phyloP scores from a whole-genome alignment of 2,329 filamentous ascomycete genomes.

The Annulohypoxylon truncatum region DNA sequence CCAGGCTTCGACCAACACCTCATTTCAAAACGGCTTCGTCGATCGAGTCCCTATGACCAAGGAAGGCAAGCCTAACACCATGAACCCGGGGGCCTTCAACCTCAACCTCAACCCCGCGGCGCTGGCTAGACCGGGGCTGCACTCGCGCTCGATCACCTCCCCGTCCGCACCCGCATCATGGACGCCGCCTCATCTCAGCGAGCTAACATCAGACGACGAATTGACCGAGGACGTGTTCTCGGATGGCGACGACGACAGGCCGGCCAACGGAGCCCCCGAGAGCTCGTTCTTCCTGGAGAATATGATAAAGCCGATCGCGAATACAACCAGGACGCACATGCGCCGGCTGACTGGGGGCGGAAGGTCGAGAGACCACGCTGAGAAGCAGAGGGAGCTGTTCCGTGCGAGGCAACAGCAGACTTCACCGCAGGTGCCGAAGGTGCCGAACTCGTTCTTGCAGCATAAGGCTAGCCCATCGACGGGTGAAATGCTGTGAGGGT shows the following conservation, averaged over 20 bases:
- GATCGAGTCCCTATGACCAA: slow-evolving; percentile 75
- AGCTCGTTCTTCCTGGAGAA: slow-evolving; percentile 68
- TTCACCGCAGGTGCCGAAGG: slow-evolving; percentile 57
- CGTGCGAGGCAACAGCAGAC: slow-evolving; percentile 49
- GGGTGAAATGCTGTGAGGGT: slow-evolving; percentile 41
- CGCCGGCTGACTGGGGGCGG: slow-evolving; percentile 71
- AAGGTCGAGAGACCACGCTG: slow-evolving; percentile 53
- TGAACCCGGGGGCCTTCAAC: slow-evolving; percentile 71
- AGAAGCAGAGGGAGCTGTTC: slow-evolving; percentile 53
- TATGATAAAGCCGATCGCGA: slow-evolving; percentile 69
- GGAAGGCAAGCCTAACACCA: slow-evolving; percentile 68
- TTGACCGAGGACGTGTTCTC: slow-evolving; percentile 79
- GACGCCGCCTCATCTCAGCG: slow-evolving; percentile 65
- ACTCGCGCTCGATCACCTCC: slow-evolving; percentile 86
- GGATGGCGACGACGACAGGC: slow-evolving; percentile 73
- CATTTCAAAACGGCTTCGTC: slow-evolving; percentile 89
- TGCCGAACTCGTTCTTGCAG: slow-evolving; percentile 52
- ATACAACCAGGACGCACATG: slow-evolving; percentile 69
- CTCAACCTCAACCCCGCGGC: slow-evolving; percentile 56
- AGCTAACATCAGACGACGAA: slow-evolving; percentile 82
- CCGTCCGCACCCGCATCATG: slow-evolving; percentile 70
- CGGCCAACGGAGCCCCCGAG: slow-evolving; percentile 47
- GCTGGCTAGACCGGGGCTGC: slow-evolving; percentile 72
- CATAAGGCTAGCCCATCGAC: slow-evolving; percentile 44
- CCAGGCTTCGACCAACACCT: slow-evolving; percentile 82